Evolutionary conservation across 768 basidiomycete genomes (phyloP), one percentile per base, ranked within the genome.

Genomic region (Exsudoporus frostii): DNA sequence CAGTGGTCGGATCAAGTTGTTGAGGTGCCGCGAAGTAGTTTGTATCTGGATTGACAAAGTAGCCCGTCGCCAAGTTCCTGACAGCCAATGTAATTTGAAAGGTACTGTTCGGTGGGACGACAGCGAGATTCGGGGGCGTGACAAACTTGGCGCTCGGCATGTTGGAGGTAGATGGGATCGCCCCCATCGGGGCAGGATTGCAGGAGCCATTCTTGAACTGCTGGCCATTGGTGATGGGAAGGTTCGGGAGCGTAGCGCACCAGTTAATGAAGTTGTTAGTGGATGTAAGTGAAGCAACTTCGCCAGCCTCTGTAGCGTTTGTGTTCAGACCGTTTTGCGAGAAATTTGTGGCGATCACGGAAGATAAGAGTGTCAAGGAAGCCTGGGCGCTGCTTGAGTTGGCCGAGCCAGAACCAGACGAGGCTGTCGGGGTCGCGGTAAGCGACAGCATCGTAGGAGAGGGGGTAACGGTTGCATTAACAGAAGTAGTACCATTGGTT

Each of bases 201-300:
- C 84, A 84, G 22, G 81, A 82, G 8, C 80, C 80, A 7, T 61
- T 65, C 53, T 61, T 67, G 63, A 80, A 63, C 61, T 82, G 84
- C 58, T 74, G 48, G n/a, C 85, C 84, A 59, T 84, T 79, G 40
- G 86, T 87, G 53, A 86, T 73, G 4, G 84, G 78, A 45, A 78
- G 66, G 47, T 74, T 60, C 4, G 76, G 63, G 4, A 75, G 61
- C 15, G 77, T 79, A 7, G 73, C 67, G 59, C 86, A 86, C 66
- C 74, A 84, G 72, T 86, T 85, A 71, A 86, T 86, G 66, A 85
- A 90, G 74, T 89, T 89, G 73, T 89, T 85, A 42, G 67, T 68
- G n/a, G 84, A 84, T 0, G 79, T 84, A 7, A 82, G 68, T 7
- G 83, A 85, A 14, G 82, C 72, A 22, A 77, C 76, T 67, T 84